A percentile compares a stretch with the other conserved stretches of the same genome.
Conservation (phyloP, 1,284 basidiomycete genomes). For the Agaricales sp. region DNA sequence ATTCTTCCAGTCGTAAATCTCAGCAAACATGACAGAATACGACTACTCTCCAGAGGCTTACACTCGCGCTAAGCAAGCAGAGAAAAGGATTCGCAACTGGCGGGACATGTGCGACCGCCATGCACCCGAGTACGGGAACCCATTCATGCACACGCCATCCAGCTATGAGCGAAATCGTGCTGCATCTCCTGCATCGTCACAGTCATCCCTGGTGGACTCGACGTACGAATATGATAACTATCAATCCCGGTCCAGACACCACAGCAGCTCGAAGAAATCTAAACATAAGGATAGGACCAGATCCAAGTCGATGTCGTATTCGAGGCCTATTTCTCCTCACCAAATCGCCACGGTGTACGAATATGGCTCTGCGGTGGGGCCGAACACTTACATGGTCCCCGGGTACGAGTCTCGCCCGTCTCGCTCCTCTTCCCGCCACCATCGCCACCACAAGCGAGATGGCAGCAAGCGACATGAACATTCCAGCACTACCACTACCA, state of each 20-base stretch:
- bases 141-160: background rate
- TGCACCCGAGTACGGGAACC: background rate
- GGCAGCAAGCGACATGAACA: too few species aligned
- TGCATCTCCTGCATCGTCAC: background rate
- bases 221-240: too few species aligned
- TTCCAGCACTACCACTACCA: too few species aligned
- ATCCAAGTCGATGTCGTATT: background rate
- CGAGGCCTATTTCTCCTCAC: background rate
- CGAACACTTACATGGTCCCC: too few species aligned
- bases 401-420: too few species aligned
- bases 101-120: background rate
- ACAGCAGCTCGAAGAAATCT: background rate
- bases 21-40: slow-evolving; percentile 2
- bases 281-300: background rate
- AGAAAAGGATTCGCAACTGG: background rate
- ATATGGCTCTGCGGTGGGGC: background rate
- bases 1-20: too few species aligned
- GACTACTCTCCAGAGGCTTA: slow-evolving; percentile 1
- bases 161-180: background rate
- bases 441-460: too few species aligned
- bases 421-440: too few species aligned
- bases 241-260: too few species aligned
- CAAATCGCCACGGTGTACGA: background rate
- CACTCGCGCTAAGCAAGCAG: background rate
- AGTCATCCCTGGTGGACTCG: background rate